Base-by-base conservation (phyloP, 371 early-diverging fungal species). In the Parasitella parasitica region DNA sequence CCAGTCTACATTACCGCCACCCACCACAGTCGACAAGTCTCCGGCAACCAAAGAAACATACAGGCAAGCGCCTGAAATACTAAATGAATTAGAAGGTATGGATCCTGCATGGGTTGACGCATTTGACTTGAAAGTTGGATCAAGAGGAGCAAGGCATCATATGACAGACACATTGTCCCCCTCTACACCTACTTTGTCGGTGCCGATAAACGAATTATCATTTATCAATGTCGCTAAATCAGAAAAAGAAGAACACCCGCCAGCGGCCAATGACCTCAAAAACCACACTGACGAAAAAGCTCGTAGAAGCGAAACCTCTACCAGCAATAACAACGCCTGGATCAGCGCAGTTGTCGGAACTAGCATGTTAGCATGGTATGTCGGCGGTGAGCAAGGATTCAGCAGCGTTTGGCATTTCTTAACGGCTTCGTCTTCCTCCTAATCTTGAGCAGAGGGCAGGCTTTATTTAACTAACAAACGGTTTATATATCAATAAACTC, bases 401-500 rank as follows among this genome's bases (percentile, higher is more conserved):
- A 43, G 30, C 11, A 57, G 52, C 24, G 30, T 70, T 16, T 61
- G 67, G 57, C 24, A 71, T 22, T 71, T 59, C 27, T 41, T 67
- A 37, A 37, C 36, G 32, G 32, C 32, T 32, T 32, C 32, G 6
- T 32, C 32, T 20, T 64, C 65, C 12, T 59, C 43, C 16, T 59
- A n/a, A n/a, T n/a, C 59, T 38, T 59, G 20, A 62, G 28, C 48
- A 54, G 20, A 13, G 24, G 22, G 3, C 34, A 20, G 22, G n/a
- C 1, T 30, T 30, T 52, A 34, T 54, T 28, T 36, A 20, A 30
- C 35, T 13, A n/a, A 38, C 15, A 37, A 37, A 20, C 15, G 18
- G 22, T 36, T 37, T 37, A 70, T 22, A 64, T 37, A 66, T 78
- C 73, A 37, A 77, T 67, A 54, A 81, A 81, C 27, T 76, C 78